Base-by-base conservation (phyloP, 257 asterid genomes). In the Capsicum rhomboideum region DNA sequence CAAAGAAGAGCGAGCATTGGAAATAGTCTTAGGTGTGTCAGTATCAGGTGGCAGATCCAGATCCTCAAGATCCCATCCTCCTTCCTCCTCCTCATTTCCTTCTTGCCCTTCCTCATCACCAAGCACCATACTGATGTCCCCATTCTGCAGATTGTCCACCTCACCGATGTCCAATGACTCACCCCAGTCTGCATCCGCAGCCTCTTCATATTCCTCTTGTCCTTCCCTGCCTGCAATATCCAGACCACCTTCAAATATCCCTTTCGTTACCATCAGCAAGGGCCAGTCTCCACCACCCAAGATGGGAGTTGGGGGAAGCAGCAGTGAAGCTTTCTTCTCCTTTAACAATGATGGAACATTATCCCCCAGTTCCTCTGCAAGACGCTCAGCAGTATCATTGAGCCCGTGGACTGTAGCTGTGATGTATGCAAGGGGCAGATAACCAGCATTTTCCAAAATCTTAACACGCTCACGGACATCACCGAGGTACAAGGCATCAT, bases 1-100 rank as follows among this genome's bases (percentile, higher is more conserved):
- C 6, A 91, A 87, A 44, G 93, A 87, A 69, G 98, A 90, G 3
- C 97, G 96, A 37, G 92, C 85, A 74, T 85, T 87, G 9, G 88
- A 28, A 71, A 92, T 78, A 13, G 92, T 78, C 85, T 87, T 94
- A 6, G 99, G 98, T 0, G 98, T 93, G 79, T 92, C 98, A 11
- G 91, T 75, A 78, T 94, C 99, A 16, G 94, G 90, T 16, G 98
- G 99, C 83, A 96, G 91, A 87, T 96, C 98, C 80, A 96, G 90
- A 88, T 94, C 98, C 90, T 94, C 98, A 11, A 94, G 94, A 85
- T 92, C 99, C 99, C 99, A 96, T 82, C 99, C 99, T 21, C 94
- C 97, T 64, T 90, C 81, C 8, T 49, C 81, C 9, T 49, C 81
- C 26, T 75, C 97, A 55, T 86, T 86, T 80, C 90, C 99, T 17